Evolutionary conservation across 768 basidiomycete genomes (phyloP), one percentile per base, ranked within the genome.

Genomic region (Tremella yokohamensis): DNA sequence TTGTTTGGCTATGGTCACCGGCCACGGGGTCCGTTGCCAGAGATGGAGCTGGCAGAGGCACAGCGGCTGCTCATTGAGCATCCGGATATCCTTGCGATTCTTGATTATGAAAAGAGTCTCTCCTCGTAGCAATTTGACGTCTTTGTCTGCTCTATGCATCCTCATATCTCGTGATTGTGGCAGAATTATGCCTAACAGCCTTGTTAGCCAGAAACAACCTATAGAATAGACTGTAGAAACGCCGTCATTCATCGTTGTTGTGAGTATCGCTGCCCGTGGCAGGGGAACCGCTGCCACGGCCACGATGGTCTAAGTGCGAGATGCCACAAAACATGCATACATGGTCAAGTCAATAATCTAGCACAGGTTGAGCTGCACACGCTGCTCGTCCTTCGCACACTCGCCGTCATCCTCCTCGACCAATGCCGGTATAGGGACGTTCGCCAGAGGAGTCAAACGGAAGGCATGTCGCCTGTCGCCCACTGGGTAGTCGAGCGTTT

Each of bases 1-100:
- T 81, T 85, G n/a, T n/a, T 19, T 63, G 89, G 88, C 15, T 90
- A 89, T 67, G 89, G 90, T 6, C n/a, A 16, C 22, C 48, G 20
- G 7, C 48, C 48, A 26, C n/a, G 48, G 26, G 48, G 22, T 8
- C 48, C 48, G 48, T 26, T 49, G 16, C 18, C 20, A 49, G 20
- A 16, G 15, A 25, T 49, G 48, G 24, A 49, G 15, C 20, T 24
- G 48, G 48, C 8, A 25, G 48, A 45, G n/a, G 42, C 42, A 8
- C n/a, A 16, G 15, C 42, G 42, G 22, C 42, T 45, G 42, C 42
- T 45, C 42, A 45, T 45, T 45, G 42, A 45, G 42, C 42, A 45
- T 24, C 42, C 4, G 18, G 42, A 45, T 45, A 45, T 45, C 42
- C 42, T 45, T 24, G 42, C 42, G 15, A 45, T 45, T 45, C 42